Conservation (phyloP, 169 alveolate genomes). For the Theileria parva region DNA sequence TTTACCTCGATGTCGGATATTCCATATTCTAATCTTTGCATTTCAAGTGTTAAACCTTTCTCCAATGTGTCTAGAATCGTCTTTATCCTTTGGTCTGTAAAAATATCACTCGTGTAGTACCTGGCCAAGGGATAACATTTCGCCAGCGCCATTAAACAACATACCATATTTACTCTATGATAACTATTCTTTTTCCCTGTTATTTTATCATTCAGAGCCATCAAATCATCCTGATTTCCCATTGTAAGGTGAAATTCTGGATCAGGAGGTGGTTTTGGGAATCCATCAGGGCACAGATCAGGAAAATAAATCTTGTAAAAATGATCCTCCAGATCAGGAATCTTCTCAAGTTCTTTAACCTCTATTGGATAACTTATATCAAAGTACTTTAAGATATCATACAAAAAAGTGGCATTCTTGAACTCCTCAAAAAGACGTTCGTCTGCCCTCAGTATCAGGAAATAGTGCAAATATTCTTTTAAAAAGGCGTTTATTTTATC, state of each 20-base stretch:
- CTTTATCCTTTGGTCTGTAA: slow-evolving; percentile 39
- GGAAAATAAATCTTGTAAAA: slow-evolving; percentile 32
- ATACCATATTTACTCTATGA: slow-evolving; percentile 39
- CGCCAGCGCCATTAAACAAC: slow-evolving; percentile 42
- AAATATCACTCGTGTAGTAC: slow-evolving; percentile 26
- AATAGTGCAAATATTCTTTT: slow-evolving; percentile 49
- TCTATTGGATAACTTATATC: slow-evolving; percentile 19
- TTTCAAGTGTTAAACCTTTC: slow-evolving; percentile 29
- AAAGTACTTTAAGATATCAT: slow-evolving; percentile 43
- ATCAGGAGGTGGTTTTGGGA: slow-evolving; percentile 40
- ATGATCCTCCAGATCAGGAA: slow-evolving; percentile 8
- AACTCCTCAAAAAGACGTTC: slow-evolving; percentile 29
- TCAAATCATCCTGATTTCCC: background rate
- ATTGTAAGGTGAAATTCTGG: slow-evolving; percentile 33
- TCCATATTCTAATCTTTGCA: slow-evolving; percentile 25
- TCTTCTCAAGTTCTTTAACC: slow-evolving; percentile 14
- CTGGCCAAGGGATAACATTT: slow-evolving; percentile 3
- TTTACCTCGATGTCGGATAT: slow-evolving; percentile 23
- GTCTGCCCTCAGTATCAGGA: slow-evolving; percentile 47
- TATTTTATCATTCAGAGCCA: background rate
- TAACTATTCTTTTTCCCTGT: slow-evolving; percentile 9
- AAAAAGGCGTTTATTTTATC: slow-evolving; percentile 10
- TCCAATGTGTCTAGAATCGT: slow-evolving; percentile 33
- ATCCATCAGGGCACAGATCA: slow-evolving; percentile 30
- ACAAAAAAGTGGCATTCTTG: slow-evolving; percentile 21